Evolutionary conservation across 2,329 filamentous ascomycete genomes (phyloP), one percentile per base, ranked within the genome.

Genomic region (Lasiodiplodia sp.): DNA sequence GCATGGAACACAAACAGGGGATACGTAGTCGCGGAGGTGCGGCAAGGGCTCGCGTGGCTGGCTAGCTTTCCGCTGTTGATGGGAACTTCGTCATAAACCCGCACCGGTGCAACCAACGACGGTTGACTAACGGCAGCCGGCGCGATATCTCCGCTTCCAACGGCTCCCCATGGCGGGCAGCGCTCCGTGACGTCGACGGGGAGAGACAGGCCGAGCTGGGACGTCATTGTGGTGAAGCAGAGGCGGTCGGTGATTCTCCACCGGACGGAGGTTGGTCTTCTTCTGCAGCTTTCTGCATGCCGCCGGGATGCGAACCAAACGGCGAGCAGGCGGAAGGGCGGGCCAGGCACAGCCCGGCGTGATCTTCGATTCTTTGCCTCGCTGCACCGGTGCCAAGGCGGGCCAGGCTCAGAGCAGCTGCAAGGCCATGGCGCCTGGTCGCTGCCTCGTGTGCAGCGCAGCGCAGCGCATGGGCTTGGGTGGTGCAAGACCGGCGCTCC

Each of bases 91-190:
- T 57, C 55, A 57, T 25, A 28, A 40, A 6, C 7, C 37, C 16
- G 56, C 37, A 44, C 37, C n/a, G 31, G 31, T 21, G 37, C n/a
- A 38, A 14, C 16, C 37, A 28, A 10, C 53, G 11, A 21, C 49
- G 58, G 40, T 63, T 23, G 40, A 23, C 58, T 60, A 37, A 37
- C 40, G 40, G 40, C 25, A 10, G 16, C 23, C 38, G 38, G 38
- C 40, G 57, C 21, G 34, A 10, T 44, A 25, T 37, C 18, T 18
- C 40, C 28, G 44, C 23, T 8, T 6, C 18, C 40, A 51, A 63
- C 58, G 58, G 58, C 58, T 63, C 58, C 58, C 58, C 58, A 63
- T 47, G 57, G 57, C 57, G 57, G 57, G 28, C 38, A 28, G 23
- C 37, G 57, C 16, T 60, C 38, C 37, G 57, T 44, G 38, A 47